These are phyloP conservation scores for Botrytis fabae DNA, from an alignment of 2,329 filamentous ascomycete genomes.

Conservation along the genomic window DNA sequence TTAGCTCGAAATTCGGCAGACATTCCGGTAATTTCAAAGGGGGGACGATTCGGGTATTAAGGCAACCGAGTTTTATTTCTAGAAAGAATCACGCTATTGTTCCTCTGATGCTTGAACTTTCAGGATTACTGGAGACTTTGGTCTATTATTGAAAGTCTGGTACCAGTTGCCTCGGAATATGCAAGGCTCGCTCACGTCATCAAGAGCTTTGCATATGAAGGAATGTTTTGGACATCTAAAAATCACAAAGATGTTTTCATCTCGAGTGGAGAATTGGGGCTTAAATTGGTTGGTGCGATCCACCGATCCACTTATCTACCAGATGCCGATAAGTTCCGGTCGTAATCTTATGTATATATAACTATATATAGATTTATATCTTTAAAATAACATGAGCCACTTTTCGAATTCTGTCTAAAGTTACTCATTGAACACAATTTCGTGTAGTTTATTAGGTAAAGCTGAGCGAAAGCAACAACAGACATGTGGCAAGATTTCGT, in stretches of 20 bases:
- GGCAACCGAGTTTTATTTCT: not conserved
- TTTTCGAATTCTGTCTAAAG: not conserved
- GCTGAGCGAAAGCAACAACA: not conserved
- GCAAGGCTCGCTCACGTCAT: not conserved
- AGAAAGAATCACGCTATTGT: not conserved
- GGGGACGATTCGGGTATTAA: not conserved
- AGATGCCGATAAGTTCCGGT: not conserved
- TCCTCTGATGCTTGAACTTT: not conserved
- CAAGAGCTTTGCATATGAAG: not conserved
- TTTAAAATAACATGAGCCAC: too few species aligned
- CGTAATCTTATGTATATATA: too few species aligned
- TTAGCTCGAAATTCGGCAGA: not conserved
- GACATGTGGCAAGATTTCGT: too few species aligned
- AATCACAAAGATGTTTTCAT: not conserved
- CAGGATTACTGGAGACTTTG: not conserved
- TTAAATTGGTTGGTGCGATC: not conserved
- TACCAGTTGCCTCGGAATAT: not conserved
- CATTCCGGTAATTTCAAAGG: not conserved
- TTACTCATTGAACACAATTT: not conserved
- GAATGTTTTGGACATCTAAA: not conserved
- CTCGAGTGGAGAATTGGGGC: not conserved
- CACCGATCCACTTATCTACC: not conserved
- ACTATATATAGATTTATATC: too few species aligned
- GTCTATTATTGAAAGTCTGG: not conserved
- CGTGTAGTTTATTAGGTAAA: not conserved